Evolutionary conservation across 2,329 filamentous ascomycete species (phyloP).

Genomic region (Fusarium sp.): DNA sequence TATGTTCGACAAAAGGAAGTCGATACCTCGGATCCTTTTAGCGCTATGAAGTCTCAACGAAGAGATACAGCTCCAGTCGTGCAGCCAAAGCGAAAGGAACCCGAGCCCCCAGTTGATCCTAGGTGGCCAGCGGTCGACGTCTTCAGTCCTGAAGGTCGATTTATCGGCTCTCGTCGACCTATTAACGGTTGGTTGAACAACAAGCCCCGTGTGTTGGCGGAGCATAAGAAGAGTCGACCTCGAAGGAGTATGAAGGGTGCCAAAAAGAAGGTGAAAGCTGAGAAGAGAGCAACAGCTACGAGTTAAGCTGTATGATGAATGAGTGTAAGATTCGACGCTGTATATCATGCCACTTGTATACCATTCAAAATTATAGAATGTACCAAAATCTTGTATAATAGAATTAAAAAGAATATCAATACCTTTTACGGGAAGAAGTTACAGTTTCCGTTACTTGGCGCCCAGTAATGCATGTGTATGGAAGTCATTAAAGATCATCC

Average conservation of each 20-base stretch:
- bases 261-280: slow-evolving; percentile 56
- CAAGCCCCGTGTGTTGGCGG: slow-evolving; percentile 63
- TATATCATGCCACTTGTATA: slow-evolving; percentile 30
- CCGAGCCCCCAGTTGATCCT: slow-evolving; percentile 45
- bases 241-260: slow-evolving; percentile 75
- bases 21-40: slow-evolving; percentile 39
- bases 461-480: not conserved
- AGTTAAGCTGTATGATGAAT: slow-evolving; percentile 25
- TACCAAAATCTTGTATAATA: slow-evolving; percentile 24
- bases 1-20: not conserved
- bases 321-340: slow-evolving; percentile 26
- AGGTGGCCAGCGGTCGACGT: slow-evolving; percentile 82
- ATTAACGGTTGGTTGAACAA: slow-evolving; percentile 78
- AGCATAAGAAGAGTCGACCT: slow-evolving; percentile 66
- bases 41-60: slow-evolving; percentile 43
- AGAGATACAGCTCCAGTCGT: slow-evolving; percentile 27
- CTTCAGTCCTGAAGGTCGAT: slow-evolving; percentile 86
- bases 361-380: slow-evolving; percentile 15
- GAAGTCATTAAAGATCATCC: slow-evolving; percentile 6
- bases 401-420: not conserved
- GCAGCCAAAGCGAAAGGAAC: slow-evolving; percentile 12
- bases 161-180: slow-evolving; percentile 72
- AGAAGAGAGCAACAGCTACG: slow-evolving; percentile 42
- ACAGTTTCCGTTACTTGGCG: not conserved
- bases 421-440: not conserved